Evolutionary conservation across 306 rosid species (phyloP).

Genomic region (Pterocarpus macrocarpus): DNA sequence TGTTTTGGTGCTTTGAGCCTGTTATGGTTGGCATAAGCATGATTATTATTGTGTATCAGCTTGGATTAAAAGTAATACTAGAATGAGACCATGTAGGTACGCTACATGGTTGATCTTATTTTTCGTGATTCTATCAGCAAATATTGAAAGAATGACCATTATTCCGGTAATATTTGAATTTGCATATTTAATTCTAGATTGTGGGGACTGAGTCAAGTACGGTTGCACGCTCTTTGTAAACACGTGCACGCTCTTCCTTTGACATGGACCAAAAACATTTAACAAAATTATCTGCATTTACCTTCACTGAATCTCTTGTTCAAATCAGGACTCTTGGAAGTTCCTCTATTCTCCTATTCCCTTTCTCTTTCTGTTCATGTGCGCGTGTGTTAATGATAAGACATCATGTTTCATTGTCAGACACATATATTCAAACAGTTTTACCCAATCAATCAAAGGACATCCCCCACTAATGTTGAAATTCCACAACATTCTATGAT

Average conservation of each 20-base stretch:
- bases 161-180: conserved; percentile 37
- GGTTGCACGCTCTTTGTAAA: neutral
- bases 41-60: conserved; percentile 30
- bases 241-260: conserved; percentile 49
- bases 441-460: conserved; percentile 3
- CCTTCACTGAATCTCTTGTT: neutral
- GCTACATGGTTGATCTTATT: conserved; percentile 50
- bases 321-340: neutral
- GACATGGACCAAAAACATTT: conserved; percentile 38
- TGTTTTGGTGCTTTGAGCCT: conserved; percentile 33
- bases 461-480: neutral
- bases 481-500: neutral
- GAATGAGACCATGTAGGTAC: conserved; percentile 51
- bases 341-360: neutral
- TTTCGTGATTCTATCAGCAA: conserved; percentile 48
- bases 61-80: conserved; percentile 12
- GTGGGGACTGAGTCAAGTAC: conserved; percentile 50
- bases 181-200: conserved; percentile 37
- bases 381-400: neutral
- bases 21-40: conserved; percentile 35
- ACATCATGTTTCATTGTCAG: conserved; percentile 28
- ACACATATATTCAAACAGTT: conserved; percentile 35
- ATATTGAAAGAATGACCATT: conserved; percentile 38
- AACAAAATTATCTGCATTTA: conserved; percentile 41
- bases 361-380: neutral